Conservation (phyloP, 768 basidiomycete genomes). For the Suillus weaverae region DNA sequence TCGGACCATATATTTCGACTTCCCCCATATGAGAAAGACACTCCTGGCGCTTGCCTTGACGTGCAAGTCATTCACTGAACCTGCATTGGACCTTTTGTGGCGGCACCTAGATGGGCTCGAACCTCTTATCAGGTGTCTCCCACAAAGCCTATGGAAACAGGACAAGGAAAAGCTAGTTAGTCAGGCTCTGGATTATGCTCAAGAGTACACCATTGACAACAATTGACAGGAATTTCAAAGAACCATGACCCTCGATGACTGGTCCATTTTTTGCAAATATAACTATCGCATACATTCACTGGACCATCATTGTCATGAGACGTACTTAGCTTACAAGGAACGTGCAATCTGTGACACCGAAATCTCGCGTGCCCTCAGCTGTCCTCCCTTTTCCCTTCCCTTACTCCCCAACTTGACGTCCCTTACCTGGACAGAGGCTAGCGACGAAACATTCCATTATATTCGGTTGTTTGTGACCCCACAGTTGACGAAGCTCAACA, state of each 20-base stretch:
- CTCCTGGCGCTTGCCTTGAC: conserved; percentile 2
- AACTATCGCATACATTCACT: conserved; percentile 10
- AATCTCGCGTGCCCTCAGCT: neutral
- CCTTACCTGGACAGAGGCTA: neutral
- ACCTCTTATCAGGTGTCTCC: neutral
- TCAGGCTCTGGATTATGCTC: neutral
- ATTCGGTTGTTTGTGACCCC: neutral
- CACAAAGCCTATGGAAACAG: neutral
- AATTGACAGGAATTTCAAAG: neutral
- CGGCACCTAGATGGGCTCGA: neutral
- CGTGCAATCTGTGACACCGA: neutral
- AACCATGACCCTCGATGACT: neutral
- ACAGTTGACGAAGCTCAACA: neutral
- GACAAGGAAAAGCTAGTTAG: neutral
- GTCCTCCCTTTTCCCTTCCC: neutral
- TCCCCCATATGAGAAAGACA: neutral
- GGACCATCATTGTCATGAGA: neutral
- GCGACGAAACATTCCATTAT: too few relatives aligned
- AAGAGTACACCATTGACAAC: neutral
- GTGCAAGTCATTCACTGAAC: neutral
- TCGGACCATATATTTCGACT: too few relatives aligned
- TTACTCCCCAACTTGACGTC: neutral
- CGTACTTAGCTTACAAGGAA: too few relatives aligned
- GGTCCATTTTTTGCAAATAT: neutral
- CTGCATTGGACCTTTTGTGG: conserved; percentile 2